These are phyloP conservation scores for Phoma sp. DNA, from an alignment of 2,329 filamentous ascomycete genomes.

Conservation along the genomic window DNA sequence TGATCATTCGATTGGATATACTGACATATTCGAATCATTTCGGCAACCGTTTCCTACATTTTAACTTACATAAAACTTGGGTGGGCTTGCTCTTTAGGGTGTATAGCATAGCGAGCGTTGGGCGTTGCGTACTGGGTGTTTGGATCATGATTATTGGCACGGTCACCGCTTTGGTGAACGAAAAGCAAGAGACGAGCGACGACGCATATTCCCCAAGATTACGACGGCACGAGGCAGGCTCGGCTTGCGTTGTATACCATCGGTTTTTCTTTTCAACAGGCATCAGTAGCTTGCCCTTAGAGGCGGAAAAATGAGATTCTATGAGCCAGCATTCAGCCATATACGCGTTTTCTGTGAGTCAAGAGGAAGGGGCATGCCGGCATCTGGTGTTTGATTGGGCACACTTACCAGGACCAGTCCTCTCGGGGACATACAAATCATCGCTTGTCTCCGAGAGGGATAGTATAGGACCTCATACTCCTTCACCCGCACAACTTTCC, in stretches of 20 bases:
- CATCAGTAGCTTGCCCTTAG: conserved; percentile 20
- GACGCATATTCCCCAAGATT: conserved; percentile 39
- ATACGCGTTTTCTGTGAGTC: background rate
- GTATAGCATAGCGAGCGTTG: conserved; percentile 47
- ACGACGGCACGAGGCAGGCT: conserved; percentile 31
- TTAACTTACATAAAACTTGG: conserved; percentile 23
- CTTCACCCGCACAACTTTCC: background rate
- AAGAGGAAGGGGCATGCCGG: background rate
- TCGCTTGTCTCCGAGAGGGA: conserved; percentile 9
- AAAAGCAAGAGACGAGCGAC: conserved; percentile 43
- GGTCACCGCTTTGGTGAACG: conserved; percentile 22
- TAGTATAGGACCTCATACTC: background rate
- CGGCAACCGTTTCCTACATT: conserved; percentile 14
- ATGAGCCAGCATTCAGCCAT: conserved; percentile 1
- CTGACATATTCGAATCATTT: conserved; percentile 16
- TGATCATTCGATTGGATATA: conserved; percentile 12
- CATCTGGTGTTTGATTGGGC: background rate
- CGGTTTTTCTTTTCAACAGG: conserved; percentile 16
- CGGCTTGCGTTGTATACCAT: conserved; percentile 21
- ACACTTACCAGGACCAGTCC: background rate
- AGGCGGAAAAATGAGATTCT: conserved; percentile 18
- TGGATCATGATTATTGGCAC: conserved; percentile 20
- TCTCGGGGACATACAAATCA: conserved; percentile 2
- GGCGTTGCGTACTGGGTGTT: conserved; percentile 41
- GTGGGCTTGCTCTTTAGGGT: conserved; percentile 29